Evolutionary conservation across 106 monocot species (phyloP), one percentile per base, ranked within the genome.

Genomic region (Narthecium ossifragum): DNA sequence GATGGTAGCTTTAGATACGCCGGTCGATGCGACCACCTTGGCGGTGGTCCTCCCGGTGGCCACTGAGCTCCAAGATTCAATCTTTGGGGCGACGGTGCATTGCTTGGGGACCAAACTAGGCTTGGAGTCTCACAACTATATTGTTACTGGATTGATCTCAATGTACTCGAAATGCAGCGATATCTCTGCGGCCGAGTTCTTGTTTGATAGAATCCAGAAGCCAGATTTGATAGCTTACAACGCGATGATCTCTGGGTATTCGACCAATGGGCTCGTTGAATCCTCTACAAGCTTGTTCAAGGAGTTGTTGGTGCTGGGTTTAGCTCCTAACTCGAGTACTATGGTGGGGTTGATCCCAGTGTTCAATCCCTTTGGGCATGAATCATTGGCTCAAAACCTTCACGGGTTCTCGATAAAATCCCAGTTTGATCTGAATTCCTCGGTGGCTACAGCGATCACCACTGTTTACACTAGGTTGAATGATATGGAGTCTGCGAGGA

Each of bases 231-330:
- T 92, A 6, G 63, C 74, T 10, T 69, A 61, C 43, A 87, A 92
- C 60, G 83, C 80, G 1, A 80, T 92, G 77, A 92, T 92, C 5
- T 80, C 86, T 39, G 92, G 86, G 29, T 87, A 67, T 40, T 75
- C 80, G 3, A 46, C 43, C 38, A 68, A 75, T 37, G 75, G 72
- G 3, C 52, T 46, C 24, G 64, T 80, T 49, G 66, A 18, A 2
- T 66, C 52, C 5, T 75, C 83, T 0, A 75, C 73, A 38, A 31
- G 28, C 13, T 51, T 87, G 52, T 92, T 92, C 54, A 83, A 33
- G 48, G 73, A 80, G 23, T 57, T 84, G 62, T 20, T 80, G 45
- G 31, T 1, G 21, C 46, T 53, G 3, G 61, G 68, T 2, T 55
- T 31, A 49, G 70, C 46, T 47, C 62, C 69, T 0, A 81, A 74